Conservation (phyloP, 1,284 basidiomycete species). For the Coniferiporia weirii region DNA sequence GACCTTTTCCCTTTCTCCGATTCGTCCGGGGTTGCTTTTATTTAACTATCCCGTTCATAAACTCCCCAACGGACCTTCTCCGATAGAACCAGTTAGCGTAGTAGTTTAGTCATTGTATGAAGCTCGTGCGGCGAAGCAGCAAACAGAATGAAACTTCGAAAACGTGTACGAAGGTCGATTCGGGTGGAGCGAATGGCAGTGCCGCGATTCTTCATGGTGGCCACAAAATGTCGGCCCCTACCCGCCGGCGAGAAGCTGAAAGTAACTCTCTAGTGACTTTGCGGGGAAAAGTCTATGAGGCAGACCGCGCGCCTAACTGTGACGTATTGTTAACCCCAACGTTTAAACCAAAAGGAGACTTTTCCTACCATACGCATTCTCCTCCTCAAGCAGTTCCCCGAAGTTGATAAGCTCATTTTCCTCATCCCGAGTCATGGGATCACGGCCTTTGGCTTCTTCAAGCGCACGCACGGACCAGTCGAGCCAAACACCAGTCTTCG, state of each 20-base stretch:
- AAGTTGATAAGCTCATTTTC: not conserved
- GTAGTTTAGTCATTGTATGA: not conserved
- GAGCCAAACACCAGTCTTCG: conserved; percentile 15
- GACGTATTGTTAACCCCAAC: not conserved
- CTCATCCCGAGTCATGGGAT: not conserved
- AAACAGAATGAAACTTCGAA: not conserved
- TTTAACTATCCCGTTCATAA: not conserved
- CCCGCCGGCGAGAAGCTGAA: not conserved
- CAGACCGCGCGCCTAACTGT: not conserved
- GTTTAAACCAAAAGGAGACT: not conserved
- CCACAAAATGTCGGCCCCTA: too few species aligned
- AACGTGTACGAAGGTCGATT: not conserved
- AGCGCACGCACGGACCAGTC: conserved; percentile 12
- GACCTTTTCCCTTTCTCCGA: not conserved
- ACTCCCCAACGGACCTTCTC: not conserved
- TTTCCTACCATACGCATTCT: conserved; percentile 8
- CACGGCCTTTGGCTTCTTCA: not conserved
- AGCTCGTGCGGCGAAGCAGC: not conserved
- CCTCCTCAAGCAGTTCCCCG: not conserved
- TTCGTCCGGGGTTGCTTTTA: not conserved
- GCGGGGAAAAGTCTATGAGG: not conserved
- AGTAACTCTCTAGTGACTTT: not conserved
- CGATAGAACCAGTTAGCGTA: not conserved
- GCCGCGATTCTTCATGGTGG: too few species aligned
- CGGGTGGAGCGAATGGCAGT: too few species aligned